Percentiles rank a stretch among this genome's conserved stretches.
Evolutionary conservation across 2,329 filamentous ascomycete species (phyloP).

Genomic region (Aspergillus brunneoviolaceus): DNA sequence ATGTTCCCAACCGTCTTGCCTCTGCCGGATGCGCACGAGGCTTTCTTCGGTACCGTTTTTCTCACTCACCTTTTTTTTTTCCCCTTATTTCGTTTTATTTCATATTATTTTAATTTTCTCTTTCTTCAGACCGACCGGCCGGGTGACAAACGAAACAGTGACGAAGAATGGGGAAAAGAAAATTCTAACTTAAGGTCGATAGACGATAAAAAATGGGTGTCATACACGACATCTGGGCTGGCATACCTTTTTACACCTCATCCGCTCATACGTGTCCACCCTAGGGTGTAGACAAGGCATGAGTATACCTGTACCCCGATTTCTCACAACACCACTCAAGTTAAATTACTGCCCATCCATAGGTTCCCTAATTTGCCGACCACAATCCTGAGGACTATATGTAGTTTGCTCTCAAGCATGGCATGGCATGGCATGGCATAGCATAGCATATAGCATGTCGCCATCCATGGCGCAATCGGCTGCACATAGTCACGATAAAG

Average conservation of each 20-base stretch:
- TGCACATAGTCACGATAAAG: not conserved
- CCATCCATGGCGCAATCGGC: not conserved
- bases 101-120: not conserved
- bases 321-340: not conserved
- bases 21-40: constrained; percentile 11
- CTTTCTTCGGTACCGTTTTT: not conserved
- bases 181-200: not conserved
- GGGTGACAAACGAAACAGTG: not conserved
- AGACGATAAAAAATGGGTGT: not conserved
- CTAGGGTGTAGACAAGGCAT: not conserved
- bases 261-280: constrained; percentile 5
- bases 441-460: not conserved
- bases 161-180: not conserved
- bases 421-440: not conserved
- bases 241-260: not conserved
- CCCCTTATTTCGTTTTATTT: not conserved
- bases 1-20: not conserved
- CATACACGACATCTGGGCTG: not conserved
- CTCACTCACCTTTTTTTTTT: not conserved
- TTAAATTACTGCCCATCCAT: not conserved
- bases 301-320: not conserved
- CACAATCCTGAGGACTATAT: not conserved
- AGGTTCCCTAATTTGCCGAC: not conserved
- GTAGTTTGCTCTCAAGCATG: not conserved
- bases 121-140: not conserved